Evolutionary conservation across 2,329 filamentous ascomycete genomes (phyloP).

Genomic region (Helotiales sp.): DNA sequence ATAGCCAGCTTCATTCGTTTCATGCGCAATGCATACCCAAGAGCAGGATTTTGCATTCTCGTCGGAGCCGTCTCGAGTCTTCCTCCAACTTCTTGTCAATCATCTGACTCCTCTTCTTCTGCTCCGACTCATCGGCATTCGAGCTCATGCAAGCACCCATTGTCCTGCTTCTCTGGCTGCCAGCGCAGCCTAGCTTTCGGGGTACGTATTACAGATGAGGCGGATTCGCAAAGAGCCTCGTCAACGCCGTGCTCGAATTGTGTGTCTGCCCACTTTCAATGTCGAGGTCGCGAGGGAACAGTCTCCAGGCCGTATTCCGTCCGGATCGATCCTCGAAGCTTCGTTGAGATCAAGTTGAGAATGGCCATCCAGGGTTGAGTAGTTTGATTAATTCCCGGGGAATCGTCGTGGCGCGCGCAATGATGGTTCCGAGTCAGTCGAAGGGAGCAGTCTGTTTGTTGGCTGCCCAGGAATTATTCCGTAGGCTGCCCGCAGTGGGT

Average conservation of each 20-base stretch:
- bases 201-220: conserved; percentile 2
- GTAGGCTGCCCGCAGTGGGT: conserved; percentile 8
- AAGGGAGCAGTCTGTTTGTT: neutral
- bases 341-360: conserved; percentile 22
- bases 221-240: neutral
- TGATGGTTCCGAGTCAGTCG: conserved; percentile 1
- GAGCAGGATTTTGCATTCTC: conserved; percentile 98
- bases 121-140: conserved; percentile 78
- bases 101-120: conserved; percentile 94
- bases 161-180: conserved; percentile 43
- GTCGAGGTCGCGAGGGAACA: neutral
- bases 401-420: conserved; percentile 14
- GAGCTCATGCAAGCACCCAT: conserved; percentile 97
- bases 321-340: conserved; percentile 25
- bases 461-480: neutral
- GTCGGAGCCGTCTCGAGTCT: conserved; percentile 86
- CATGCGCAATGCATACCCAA: conserved; percentile 68
- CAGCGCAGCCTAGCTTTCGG: conserved; percentile 37
- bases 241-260: neutral
- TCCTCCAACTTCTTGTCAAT: conserved; percentile 95
- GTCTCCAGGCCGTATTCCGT: neutral
- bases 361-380: conserved; percentile 24
- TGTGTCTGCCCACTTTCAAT: neutral
- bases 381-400: conserved; percentile 15
- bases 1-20: conserved; percentile 1